These are phyloP conservation scores for Hypocrella siamensis DNA, from an alignment of 2,329 filamentous ascomycete genomes.

Conservation along the genomic window DNA sequence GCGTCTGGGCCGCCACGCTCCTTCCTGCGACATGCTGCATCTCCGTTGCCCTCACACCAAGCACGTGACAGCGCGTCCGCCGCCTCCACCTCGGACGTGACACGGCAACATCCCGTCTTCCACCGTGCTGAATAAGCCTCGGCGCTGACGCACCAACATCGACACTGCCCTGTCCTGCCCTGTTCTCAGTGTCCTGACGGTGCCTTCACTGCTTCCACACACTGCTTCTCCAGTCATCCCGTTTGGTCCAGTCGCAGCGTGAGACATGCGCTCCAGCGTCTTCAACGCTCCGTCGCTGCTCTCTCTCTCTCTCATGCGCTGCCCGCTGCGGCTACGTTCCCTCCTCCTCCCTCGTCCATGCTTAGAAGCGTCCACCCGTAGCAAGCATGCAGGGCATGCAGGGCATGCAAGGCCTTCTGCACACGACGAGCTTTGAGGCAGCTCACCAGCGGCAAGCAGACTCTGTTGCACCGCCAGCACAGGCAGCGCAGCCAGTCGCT, in stretches of 20 bases:
- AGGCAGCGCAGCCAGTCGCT: too few species aligned
- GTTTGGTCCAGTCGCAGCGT: too few species aligned
- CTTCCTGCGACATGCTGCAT: background rate
- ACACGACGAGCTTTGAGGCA: slow-evolving; percentile 36
- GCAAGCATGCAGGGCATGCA: slow-evolving; percentile 15
- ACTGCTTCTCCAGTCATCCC: too few species aligned
- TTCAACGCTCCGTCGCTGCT: too few species aligned
- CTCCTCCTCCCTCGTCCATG: too few species aligned
- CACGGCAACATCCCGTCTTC: background rate
- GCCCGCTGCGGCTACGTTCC: background rate
- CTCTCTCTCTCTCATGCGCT: background rate
- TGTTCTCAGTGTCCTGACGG: too few species aligned
- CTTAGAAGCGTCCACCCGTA: background rate
- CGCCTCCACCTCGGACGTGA: background rate
- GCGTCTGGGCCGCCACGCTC: background rate
- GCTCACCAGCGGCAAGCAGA: slow-evolving; percentile 22
- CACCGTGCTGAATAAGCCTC: too few species aligned
- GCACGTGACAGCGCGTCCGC: slow-evolving; percentile 1
- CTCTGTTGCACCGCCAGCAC: slow-evolving; percentile 21
- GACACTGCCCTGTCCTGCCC: too few species aligned
- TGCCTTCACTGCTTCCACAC: too few species aligned
- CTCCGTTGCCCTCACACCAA: background rate
- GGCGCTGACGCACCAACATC: too few species aligned
- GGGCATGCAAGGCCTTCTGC: slow-evolving; percentile 24
- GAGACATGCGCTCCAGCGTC: too few species aligned